Evolutionary conservation across 345 rosid species (phyloP).

Genomic region (Triadica sebifera): DNA sequence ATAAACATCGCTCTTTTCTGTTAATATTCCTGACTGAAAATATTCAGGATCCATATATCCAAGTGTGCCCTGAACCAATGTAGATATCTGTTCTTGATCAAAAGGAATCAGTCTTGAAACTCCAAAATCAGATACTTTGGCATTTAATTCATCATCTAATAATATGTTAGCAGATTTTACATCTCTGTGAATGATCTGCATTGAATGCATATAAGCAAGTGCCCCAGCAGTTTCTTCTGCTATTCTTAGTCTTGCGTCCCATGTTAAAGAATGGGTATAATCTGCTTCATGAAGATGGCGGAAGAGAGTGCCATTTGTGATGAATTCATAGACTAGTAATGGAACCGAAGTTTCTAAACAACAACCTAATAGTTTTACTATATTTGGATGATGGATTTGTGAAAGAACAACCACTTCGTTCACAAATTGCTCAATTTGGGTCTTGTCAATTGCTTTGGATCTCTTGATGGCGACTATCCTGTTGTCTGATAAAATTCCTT

Average conservation of each 20-base stretch:
- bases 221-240: conserved; percentile 24
- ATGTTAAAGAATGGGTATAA: not conserved
- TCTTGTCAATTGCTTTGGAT: conserved; percentile 23
- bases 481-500: conserved; percentile 21
- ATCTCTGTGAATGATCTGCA: conserved; percentile 31
- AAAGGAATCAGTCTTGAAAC: conserved; percentile 30
- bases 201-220: conserved; percentile 19
- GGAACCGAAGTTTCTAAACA: conserved; percentile 26
- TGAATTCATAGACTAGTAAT: conserved; percentile 25
- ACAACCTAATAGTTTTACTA: conserved; percentile 25
- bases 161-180: conserved; percentile 26
- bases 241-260: conserved; percentile 24
- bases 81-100: conserved; percentile 18
- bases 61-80: conserved; percentile 28
- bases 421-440: conserved; percentile 26
- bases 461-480: conserved; percentile 24
- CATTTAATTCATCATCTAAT: conserved; percentile 19
- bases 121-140: conserved; percentile 29
- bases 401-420: conserved; percentile 24
- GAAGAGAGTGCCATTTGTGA: conserved; percentile 23
- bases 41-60: conserved; percentile 39
- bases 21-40: conserved; percentile 20
- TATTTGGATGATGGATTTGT: conserved; percentile 23
- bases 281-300: conserved; percentile 13
- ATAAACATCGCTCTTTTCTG: conserved; percentile 29